A percentile compares a stretch with the other conserved stretches of the same genome.
These are phyloP conservation scores for Nymphaea colorata DNA, from an alignment of 164 flowering plant genomes.

Conservation along the genomic window DNA sequence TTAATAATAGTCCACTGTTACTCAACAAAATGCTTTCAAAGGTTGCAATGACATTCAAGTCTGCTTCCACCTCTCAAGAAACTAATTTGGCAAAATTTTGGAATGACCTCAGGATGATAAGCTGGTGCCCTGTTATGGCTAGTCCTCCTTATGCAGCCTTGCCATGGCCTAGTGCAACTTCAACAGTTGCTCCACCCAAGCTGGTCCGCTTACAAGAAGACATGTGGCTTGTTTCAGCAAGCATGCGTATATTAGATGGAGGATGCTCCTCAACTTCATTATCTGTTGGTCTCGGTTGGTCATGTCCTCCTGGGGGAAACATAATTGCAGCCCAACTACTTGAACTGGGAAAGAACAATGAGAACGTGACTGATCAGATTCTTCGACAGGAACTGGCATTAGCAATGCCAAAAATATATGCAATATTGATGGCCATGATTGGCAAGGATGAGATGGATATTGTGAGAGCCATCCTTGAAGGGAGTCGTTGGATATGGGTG, in stretches of 20 bases:
- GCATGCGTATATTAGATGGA: constrained; percentile 89
- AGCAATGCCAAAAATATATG: constrained; percentile 90
- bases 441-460: constrained; percentile 90
- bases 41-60: constrained; percentile 55
- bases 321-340: constrained; percentile 93
- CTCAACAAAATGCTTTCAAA: constrained; percentile 54
- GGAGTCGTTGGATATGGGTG: constrained; percentile 97
- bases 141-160: constrained; percentile 60
- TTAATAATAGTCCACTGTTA: constrained; percentile 34
- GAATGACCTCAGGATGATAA: constrained; percentile 71
- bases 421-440: constrained; percentile 49
- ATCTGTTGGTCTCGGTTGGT: constrained; percentile 75
- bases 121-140: constrained; percentile 93
- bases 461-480: constrained; percentile 91
- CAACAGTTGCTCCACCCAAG: constrained; percentile 91
- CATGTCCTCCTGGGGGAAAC: constrained; percentile 77
- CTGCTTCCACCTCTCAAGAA: constrained; percentile 25
- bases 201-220: constrained; percentile 66
- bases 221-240: constrained; percentile 90
- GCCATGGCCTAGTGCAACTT: constrained; percentile 91
- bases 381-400: constrained; percentile 78
- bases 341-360: constrained; percentile 96
- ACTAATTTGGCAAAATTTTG: constrained; percentile 79
- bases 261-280: constrained; percentile 87
- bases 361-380: constrained; percentile 58